phyloP scores from a whole-genome alignment of 148 eudicot species.

The Spergularia bocconei region DNA sequence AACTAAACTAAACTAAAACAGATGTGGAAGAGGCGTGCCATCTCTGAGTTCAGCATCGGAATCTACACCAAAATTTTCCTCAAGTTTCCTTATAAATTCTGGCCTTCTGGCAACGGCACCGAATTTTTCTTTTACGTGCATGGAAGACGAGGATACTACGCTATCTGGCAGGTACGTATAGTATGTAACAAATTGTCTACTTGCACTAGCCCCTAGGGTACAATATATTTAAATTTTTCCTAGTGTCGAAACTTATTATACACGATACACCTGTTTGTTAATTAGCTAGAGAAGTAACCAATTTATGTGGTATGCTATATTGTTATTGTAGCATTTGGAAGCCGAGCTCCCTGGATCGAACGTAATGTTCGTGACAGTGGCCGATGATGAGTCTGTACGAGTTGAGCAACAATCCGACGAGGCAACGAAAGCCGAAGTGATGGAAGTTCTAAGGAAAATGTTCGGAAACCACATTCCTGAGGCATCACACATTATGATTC shows the following conservation, averaged over 20 bases:
- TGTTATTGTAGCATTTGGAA: slow-evolving; percentile 31
- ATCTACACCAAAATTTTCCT: slow-evolving; percentile 33
- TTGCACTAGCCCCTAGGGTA: too few relatives aligned
- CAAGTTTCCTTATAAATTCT: slow-evolving; percentile 31
- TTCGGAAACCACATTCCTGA: slow-evolving; percentile 36
- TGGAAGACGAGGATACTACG: slow-evolving; percentile 33
- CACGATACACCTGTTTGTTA: too few relatives aligned
- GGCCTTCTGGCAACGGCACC: slow-evolving; percentile 32
- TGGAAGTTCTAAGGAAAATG: slow-evolving; percentile 34
- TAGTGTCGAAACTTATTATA: too few relatives aligned
- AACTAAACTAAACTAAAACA: too few relatives aligned
- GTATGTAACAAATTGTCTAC: neutral
- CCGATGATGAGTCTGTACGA: slow-evolving; percentile 28
- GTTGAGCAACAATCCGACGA: slow-evolving; percentile 30
- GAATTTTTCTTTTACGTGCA: slow-evolving; percentile 32
- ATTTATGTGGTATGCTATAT: neutral
- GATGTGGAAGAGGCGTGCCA: slow-evolving; percentile 34
- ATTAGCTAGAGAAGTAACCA: too few relatives aligned
- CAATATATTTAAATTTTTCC: too few relatives aligned
- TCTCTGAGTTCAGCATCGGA: slow-evolving; percentile 28
- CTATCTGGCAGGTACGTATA: slow-evolving; percentile 33
- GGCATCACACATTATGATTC: slow-evolving; percentile 21
- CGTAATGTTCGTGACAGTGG: slow-evolving; percentile 26
- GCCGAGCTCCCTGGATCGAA: slow-evolving; percentile 31
- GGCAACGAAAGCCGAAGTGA: slow-evolving; percentile 29